These are phyloP conservation scores for Rhodotorula diobovata DNA, from an alignment of 768 basidiomycete species.

Conservation along the genomic window DNA sequence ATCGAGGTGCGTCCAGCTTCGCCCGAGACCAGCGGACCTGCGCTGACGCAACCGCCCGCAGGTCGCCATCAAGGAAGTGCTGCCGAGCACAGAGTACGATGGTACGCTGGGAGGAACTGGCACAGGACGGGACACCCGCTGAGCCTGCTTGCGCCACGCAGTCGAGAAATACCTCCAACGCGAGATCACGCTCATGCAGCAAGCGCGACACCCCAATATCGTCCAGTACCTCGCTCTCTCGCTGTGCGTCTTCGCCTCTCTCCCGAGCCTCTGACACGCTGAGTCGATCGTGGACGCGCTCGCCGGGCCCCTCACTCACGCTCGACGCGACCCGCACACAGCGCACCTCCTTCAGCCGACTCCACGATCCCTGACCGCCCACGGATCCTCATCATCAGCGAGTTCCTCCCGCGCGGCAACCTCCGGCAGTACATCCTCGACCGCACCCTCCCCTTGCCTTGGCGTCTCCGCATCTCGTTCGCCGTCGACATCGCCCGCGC, in stretches of 20 bases:
- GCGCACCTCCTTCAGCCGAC: slow-evolving; percentile 3
- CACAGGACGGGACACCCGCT: background rate
- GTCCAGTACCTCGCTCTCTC: slow-evolving; percentile 88
- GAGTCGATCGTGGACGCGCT: background rate
- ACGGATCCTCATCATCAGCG: slow-evolving; percentile 90
- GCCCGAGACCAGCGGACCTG: slow-evolving; percentile 60
- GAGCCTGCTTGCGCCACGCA: background rate
- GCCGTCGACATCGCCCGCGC: slow-evolving; percentile 91
- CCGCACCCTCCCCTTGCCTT: slow-evolving; percentile 55
- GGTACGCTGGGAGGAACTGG: too few relatives aligned
- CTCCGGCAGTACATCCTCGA: slow-evolving; percentile 85
- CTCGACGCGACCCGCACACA: background rate
- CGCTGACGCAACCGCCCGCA: background rate
- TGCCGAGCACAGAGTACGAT: slow-evolving; percentile 85
- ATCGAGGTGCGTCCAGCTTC: slow-evolving; percentile 55
- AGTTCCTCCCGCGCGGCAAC: slow-evolving; percentile 72
- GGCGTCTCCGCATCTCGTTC: slow-evolving; percentile 89
- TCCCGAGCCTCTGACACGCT: slow-evolving; percentile 46
- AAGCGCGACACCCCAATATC: slow-evolving; percentile 29
- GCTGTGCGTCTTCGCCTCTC: slow-evolving; percentile 57
- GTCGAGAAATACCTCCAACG: slow-evolving; percentile 93
- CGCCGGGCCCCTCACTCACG: too few relatives aligned
- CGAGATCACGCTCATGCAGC: slow-evolving; percentile 69
- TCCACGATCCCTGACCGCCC: slow-evolving; percentile 51
- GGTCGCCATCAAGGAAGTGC: slow-evolving; percentile 58